phyloP scores from a whole-genome alignment of 306 rosid species.

The Arachis hypogaea region DNA sequence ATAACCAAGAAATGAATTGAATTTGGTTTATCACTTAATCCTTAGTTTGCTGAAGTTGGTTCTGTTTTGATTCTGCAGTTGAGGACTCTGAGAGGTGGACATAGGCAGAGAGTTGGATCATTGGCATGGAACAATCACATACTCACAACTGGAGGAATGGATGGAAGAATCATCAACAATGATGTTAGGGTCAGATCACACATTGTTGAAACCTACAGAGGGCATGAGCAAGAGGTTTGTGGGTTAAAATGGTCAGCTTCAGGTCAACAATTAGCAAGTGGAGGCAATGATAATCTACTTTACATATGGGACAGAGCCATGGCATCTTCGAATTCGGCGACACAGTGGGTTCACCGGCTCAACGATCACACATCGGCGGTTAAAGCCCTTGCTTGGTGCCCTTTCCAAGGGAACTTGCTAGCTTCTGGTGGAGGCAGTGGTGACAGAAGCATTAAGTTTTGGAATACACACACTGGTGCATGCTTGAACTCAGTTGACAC shows the following conservation, averaged over 20 bases:
- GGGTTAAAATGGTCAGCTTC: constrained; percentile 86
- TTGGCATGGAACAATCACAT: constrained; percentile 87
- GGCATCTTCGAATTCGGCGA: constrained; percentile 66
- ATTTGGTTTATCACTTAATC: background rate
- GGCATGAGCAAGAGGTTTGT: constrained; percentile 81
- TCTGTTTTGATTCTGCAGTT: constrained; percentile 50
- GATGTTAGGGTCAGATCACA: constrained; percentile 81
- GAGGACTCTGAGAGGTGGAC: constrained; percentile 77
- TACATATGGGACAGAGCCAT: constrained; percentile 71
- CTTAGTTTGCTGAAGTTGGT: constrained; percentile 2
- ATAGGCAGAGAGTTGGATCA: constrained; percentile 72
- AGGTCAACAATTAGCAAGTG: constrained; percentile 83
- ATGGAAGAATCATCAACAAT: constrained; percentile 66
- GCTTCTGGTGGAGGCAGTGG: constrained; percentile 86
- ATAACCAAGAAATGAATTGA: background rate
- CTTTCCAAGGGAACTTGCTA: constrained; percentile 81
- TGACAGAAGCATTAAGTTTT: constrained; percentile 74
- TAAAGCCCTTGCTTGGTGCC: constrained; percentile 90
- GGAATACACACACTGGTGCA: constrained; percentile 94
- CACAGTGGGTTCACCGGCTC: constrained; percentile 85
- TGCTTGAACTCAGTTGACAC: constrained; percentile 87
- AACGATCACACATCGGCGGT: constrained; percentile 84
- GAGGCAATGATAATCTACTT: constrained; percentile 84
- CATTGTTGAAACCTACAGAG: constrained; percentile 78
- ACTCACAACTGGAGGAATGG: constrained; percentile 90